phyloP scores from a whole-genome alignment of 176 grass and related monocot genomes.

The Elymus sibiricus region DNA sequence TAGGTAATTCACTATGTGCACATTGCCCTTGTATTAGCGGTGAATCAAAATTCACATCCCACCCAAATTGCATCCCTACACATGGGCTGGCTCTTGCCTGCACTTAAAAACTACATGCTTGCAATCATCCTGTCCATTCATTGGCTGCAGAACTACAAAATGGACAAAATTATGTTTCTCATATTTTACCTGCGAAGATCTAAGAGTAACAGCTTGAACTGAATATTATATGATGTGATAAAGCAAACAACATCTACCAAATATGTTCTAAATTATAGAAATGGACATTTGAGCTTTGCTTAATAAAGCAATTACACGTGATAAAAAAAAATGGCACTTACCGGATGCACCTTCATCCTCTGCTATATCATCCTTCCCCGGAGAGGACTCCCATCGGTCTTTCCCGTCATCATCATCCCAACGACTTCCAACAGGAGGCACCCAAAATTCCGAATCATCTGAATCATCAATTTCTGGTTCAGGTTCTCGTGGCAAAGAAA shows the following conservation, averaged over 20 bases:
- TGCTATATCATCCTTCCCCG: conserved; percentile 10
- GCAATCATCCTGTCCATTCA: not conserved
- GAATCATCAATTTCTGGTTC: conserved; percentile 43
- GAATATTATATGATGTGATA: not conserved
- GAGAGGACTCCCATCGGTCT: conserved; percentile 56
- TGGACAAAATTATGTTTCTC: not conserved
- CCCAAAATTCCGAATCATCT: conserved; percentile 75
- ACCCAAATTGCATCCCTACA: not conserved
- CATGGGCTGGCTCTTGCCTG: not conserved
- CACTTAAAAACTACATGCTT: not conserved
- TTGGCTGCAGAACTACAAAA: not conserved
- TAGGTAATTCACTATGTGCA: not conserved
- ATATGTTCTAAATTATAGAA: not conserved
- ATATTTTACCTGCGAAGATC: not conserved
- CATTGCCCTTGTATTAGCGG: not conserved
- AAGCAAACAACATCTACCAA: not conserved
- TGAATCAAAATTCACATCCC: not conserved
- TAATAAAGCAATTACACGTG: conserved; percentile 2
- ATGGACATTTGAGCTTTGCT: not conserved
- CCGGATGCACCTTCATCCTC: conserved; percentile 27
- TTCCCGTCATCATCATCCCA: conserved; percentile 88
- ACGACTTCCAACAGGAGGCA: conserved; percentile 64
- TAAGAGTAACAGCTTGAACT: conserved; percentile 9
- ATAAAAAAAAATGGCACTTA: conserved; percentile 13
- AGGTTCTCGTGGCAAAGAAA: conserved; percentile 31